Conservation (phyloP, 169 alveolate species). For the Plasmodium inui region DNA sequence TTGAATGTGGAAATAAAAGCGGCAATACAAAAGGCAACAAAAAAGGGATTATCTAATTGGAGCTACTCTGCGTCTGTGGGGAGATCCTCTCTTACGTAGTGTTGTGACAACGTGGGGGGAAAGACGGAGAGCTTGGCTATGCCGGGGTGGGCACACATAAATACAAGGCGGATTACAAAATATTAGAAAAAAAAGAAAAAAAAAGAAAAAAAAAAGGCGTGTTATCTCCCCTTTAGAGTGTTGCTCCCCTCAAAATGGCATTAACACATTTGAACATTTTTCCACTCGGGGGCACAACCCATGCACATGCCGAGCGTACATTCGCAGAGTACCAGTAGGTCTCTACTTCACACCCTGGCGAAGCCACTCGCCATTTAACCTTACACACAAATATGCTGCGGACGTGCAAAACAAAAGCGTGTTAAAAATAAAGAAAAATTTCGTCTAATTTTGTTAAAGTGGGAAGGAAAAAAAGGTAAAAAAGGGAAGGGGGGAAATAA, state of each 20-base stretch:
- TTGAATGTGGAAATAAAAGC: not conserved
- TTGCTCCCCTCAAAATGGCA: not conserved
- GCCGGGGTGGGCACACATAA: not conserved
- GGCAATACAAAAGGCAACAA: not conserved
- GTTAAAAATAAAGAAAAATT: not conserved
- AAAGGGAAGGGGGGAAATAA: not conserved
- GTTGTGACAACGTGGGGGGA: not conserved
- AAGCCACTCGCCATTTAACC: not conserved
- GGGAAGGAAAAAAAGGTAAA: not conserved
- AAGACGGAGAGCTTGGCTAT: not conserved
- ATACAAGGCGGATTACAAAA: not conserved
- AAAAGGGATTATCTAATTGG: not conserved
- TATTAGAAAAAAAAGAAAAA: not conserved
- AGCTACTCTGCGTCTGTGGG: not conserved
- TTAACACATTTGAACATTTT: not conserved
- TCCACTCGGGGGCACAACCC: not conserved
- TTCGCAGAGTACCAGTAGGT: not conserved
- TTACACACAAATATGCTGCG: not conserved
- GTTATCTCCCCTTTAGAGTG: not conserved
- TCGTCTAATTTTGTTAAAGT: not conserved
- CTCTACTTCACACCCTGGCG: not conserved
- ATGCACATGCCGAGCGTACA: not conserved
- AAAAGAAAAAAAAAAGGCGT: not conserved
- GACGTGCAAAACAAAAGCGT: not conserved
- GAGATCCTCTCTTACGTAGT: not conserved